phyloP scores from a whole-genome alignment of 2,329 filamentous ascomycete genomes.

The Trichoderma gracile region DNA sequence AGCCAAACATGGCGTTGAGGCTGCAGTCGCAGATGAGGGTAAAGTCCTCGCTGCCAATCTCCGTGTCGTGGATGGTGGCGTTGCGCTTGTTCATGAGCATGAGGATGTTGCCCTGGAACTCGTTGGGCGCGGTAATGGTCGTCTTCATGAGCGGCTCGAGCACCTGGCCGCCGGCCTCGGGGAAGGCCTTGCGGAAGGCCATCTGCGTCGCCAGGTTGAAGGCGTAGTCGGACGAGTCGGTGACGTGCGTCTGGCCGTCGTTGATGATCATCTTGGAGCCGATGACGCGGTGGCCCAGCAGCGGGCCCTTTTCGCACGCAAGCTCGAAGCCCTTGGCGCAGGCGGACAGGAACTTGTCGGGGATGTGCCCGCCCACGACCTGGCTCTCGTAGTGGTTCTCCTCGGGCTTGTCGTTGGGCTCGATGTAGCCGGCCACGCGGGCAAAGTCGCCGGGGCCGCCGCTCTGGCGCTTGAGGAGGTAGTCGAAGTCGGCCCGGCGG shows the following conservation, averaged over 20 bases:
- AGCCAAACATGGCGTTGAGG: constrained; percentile 97
- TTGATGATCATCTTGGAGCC: constrained; percentile 89
- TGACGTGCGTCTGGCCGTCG: constrained; percentile 95
- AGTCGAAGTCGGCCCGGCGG: constrained; percentile 80
- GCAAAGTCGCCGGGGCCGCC: constrained; percentile 96
- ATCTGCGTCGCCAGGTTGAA: constrained; percentile 95
- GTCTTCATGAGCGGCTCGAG: constrained; percentile 99
- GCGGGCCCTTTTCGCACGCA: constrained; percentile 80
- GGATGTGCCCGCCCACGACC: constrained; percentile 85
- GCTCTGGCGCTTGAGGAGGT: constrained; percentile 90
- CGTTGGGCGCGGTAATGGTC: constrained; percentile 89
- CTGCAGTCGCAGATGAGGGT: constrained; percentile 89
- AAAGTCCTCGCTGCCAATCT: constrained; percentile 92
- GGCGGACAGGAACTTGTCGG: constrained; percentile 92
- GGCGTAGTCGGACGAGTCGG: constrained; percentile 93
- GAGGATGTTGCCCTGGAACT: constrained; percentile 96
- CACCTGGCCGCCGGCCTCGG: constrained; percentile 75
- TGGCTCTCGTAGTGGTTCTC: constrained; percentile 84
- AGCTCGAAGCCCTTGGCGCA: constrained; percentile 93
- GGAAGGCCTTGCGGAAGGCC: constrained; percentile 94
- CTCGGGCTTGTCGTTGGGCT: constrained; percentile 73
- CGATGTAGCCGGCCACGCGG: constrained; percentile 86
- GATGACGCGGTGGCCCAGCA: constrained; percentile 90
- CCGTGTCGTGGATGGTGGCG: constrained; percentile 91
- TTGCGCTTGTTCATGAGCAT: constrained; percentile 96